Evolutionary conservation across 2,329 filamentous ascomycete species (phyloP).

Genomic region (Trichoderma pleuroti): DNA sequence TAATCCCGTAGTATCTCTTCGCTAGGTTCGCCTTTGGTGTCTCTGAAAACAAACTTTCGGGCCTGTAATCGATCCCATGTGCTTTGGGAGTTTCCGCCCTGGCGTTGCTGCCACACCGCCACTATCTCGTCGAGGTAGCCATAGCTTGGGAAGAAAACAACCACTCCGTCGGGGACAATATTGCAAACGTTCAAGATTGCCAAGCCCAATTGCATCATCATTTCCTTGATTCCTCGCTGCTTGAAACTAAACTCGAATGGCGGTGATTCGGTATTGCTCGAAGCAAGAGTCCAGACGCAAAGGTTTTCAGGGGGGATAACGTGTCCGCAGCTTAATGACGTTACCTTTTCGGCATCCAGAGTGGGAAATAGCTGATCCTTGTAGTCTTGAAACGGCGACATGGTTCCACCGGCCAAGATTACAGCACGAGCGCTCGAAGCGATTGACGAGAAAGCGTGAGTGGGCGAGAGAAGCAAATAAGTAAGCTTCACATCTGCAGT

Average conservation of each 20-base stretch:
- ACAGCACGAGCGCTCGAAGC: constrained; percentile 81
- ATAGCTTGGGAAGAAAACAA: constrained; percentile 96
- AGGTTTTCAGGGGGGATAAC: constrained; percentile 83
- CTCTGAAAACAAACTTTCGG: constrained; percentile 61
- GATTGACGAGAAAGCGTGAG: constrained; percentile 84
- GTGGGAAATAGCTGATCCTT: constrained; percentile 80
- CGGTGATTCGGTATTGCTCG: constrained; percentile 39
- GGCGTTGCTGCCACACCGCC: constrained; percentile 52
- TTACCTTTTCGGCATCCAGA: constrained; percentile 59
- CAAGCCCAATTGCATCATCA: constrained; percentile 71
- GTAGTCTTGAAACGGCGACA: constrained; percentile 96
- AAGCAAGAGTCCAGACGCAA: constrained; percentile 68
- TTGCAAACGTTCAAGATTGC: constrained; percentile 69
- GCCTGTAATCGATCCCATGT: constrained; percentile 57
- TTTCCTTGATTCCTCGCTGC: constrained; percentile 63
- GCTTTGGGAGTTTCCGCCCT: constrained; percentile 31
- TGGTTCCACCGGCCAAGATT: constrained; percentile 89
- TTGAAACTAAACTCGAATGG: constrained; percentile 86
- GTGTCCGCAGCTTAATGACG: constrained; percentile 87
- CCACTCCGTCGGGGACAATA: constrained; percentile 79
- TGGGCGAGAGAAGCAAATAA: constrained; percentile 87
- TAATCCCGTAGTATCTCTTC: constrained; percentile 76
- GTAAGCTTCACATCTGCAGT: constrained; percentile 59
- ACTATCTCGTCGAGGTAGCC: constrained; percentile 78
- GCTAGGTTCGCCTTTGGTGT: constrained; percentile 51